A percentile compares a stretch with the other conserved stretches of the same genome.
Conservation (phyloP, 2,329 filamentous ascomycete species). For the Didymosphaeria variabile region DNA sequence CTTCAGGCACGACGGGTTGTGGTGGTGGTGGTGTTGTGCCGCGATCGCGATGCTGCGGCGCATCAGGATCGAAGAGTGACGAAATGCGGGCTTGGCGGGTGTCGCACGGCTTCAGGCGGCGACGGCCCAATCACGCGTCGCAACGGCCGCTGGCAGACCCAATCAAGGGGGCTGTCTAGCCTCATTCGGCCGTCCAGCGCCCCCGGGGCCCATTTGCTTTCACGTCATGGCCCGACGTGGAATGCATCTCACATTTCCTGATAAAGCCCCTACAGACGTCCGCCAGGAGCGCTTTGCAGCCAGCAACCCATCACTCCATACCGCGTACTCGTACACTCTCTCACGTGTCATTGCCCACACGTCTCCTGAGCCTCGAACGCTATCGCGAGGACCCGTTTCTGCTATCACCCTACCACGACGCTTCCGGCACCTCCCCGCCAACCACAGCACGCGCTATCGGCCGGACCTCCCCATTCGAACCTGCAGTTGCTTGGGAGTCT, state of each 20-base stretch:
- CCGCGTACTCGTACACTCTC: not conserved
- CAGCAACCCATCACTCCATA: not conserved
- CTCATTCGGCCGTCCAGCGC: slow-evolving; percentile 25
- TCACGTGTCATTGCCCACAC: slow-evolving; percentile 15
- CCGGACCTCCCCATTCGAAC: slow-evolving; percentile 13
- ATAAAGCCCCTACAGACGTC: slow-evolving; percentile 24
- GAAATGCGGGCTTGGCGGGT: slow-evolving; percentile 34
- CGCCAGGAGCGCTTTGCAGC: not conserved
- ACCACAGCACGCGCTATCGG: slow-evolving; percentile 12
- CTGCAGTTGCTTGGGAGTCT: slow-evolving; percentile 15
- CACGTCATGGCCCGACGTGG: slow-evolving; percentile 28
- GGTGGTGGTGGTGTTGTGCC: slow-evolving; percentile 10
- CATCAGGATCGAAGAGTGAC: slow-evolving; percentile 36
- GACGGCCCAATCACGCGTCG: slow-evolving; percentile 18
- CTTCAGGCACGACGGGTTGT: slow-evolving; percentile 24
- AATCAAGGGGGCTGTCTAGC: slow-evolving; percentile 18
- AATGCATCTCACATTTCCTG: slow-evolving; percentile 25
- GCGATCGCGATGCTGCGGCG: slow-evolving; percentile 37
- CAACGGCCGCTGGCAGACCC: no score
- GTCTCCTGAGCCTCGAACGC: slow-evolving; percentile 14
- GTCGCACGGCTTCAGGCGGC: slow-evolving; percentile 26
- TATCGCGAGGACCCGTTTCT: slow-evolving; percentile 16
- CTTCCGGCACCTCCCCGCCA: slow-evolving; percentile 20
- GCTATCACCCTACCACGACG: slow-evolving; percentile 20
- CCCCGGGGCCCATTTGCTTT: slow-evolving; percentile 8